A percentile compares a stretch with the other conserved stretches of the same genome.
Conservation (phyloP, 2,329 filamentous ascomycete genomes). For the Allantophomopsis cytisporea region DNA sequence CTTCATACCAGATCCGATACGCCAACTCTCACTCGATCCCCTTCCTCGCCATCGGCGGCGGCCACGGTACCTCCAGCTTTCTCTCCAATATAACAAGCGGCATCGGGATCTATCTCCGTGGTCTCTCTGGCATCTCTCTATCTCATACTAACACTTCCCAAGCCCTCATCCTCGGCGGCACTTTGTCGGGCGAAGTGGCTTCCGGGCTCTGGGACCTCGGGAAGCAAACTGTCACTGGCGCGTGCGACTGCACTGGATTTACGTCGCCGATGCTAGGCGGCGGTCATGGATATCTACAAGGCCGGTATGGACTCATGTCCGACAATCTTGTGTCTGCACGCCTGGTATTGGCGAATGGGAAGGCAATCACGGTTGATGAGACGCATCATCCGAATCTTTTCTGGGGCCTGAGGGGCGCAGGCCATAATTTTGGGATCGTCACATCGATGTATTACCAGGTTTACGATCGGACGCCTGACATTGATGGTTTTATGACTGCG, state of each 20-base stretch:
- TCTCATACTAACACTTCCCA: constrained; percentile 12
- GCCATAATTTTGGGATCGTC: constrained; percentile 29
- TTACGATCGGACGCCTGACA: too few species aligned
- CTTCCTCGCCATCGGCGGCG: constrained; percentile 37
- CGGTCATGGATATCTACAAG: constrained; percentile 43
- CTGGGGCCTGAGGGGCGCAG: constrained; percentile 21
- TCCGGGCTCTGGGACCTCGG: constrained; percentile 13
- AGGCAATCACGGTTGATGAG: constrained; percentile 27
- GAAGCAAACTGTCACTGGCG: constrained; percentile 24
- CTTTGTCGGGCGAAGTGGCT: constrained; percentile 14
- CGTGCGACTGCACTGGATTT: constrained; percentile 31
- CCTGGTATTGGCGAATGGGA: constrained; percentile 30
- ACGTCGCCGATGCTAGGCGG: constrained; percentile 39
- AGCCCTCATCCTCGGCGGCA: constrained; percentile 19
- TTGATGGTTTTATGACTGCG: too few species aligned
- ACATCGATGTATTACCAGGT: constrained; percentile 7
- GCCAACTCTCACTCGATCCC: constrained; percentile 30
- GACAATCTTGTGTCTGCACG: constrained; percentile 17
- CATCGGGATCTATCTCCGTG: constrained; percentile 4
- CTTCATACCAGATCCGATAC: constrained; percentile 25
- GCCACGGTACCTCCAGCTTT: constrained; percentile 27
- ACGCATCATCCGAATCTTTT: constrained; percentile 29
- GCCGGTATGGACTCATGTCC: constrained; percentile 34
- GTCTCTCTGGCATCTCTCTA: constrained; percentile 14
- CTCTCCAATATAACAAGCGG: constrained; percentile 5